Percentiles rank a stretch among this genome's conserved stretches.
These are phyloP conservation scores for Begonia fuchsioides DNA, from an alignment of 306 rosid species.

Conservation along the genomic window DNA sequence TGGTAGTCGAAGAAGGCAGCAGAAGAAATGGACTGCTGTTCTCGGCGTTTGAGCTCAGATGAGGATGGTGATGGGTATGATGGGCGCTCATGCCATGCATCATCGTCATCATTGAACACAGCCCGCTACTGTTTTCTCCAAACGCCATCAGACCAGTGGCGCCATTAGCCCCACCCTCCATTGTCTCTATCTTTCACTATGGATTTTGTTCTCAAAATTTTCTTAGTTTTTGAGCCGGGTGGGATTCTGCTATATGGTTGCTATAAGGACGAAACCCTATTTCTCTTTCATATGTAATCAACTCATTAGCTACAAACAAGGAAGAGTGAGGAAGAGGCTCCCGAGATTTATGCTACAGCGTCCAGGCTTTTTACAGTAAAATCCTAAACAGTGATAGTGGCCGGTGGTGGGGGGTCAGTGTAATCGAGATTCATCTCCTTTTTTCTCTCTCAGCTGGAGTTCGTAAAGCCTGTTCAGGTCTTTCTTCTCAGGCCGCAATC, in stretches of 20 bases:
- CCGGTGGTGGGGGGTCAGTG: neutral
- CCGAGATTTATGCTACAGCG: constrained; percentile 78
- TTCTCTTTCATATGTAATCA: constrained; percentile 10
- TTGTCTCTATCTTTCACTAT: constrained; percentile 16
- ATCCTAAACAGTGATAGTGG: constrained; percentile 32
- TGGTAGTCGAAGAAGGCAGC: constrained; percentile 1
- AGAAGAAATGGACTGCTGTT: constrained; percentile 28
- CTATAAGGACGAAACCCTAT: constrained; percentile 3
- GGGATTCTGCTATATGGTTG: no score
- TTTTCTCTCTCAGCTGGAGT: neutral
- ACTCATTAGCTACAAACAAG: neutral
- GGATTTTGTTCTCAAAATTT: neutral
- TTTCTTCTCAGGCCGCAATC: no score
- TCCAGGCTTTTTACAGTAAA: constrained; percentile 46
- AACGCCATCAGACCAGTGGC: constrained; percentile 44
- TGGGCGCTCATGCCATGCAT: constrained; percentile 55
- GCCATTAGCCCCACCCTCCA: constrained; percentile 33
- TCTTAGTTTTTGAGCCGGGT: no score
- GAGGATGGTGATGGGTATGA: constrained; percentile 7
- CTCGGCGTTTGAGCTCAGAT: constrained; percentile 12
- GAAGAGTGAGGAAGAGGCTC: constrained; percentile 20
- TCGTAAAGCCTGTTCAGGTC: no score
- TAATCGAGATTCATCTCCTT: neutral
- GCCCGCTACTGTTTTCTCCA: constrained; percentile 50
- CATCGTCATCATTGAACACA: constrained; percentile 61